Evolutionary conservation across 106 monocot genomes (phyloP), one percentile per base, ranked within the genome.

Genomic region (Dioscorea alata): DNA sequence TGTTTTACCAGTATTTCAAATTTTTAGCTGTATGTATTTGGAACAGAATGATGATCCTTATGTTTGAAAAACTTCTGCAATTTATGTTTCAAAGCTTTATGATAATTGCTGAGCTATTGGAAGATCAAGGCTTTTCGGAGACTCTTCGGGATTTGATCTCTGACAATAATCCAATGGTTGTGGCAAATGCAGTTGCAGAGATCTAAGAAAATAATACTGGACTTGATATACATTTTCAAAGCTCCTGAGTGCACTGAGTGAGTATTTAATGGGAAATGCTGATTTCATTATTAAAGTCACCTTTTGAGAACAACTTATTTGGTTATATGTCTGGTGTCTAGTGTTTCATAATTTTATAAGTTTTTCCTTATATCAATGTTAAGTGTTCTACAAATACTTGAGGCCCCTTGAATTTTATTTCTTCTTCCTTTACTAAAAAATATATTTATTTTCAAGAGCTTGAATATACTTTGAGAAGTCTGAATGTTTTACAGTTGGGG

Each of bases 121-220:
- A 99, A 83, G 92, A 99, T 73, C 82, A 92, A 53, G 97, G 97
- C 62, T 99, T 99, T 33, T 78, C 92, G 16, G 97, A 99, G 48
- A 92, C 82, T 64, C 87, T 99, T 61, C 90, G 90, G 64, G 97
- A 99, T 66, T 81, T 99, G 73, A 99, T 99, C 73, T 99, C 97
- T 64, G 97, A 99, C 71, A 99, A 90, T 70, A 99, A 99, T 87
- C 97, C 97, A 35, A 99, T 99, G 97, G 97, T 99, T 28, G 97
- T 99, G 35, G 97, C 97, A 68, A 99, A 99, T 87, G 97, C 97
- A 35, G 92, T 99, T 51, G 92, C 97, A 73, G 97, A 99, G 76
- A 99, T 99, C 62, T 87, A 99, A 65, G 97, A 99, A 70, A 85
- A 70, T 28, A 92, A 89, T 67, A 75, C n/a, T 50, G 68, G 76